Base-by-base conservation (phyloP, 2,329 filamentous ascomycete species). In the Alternaria sp. region DNA sequence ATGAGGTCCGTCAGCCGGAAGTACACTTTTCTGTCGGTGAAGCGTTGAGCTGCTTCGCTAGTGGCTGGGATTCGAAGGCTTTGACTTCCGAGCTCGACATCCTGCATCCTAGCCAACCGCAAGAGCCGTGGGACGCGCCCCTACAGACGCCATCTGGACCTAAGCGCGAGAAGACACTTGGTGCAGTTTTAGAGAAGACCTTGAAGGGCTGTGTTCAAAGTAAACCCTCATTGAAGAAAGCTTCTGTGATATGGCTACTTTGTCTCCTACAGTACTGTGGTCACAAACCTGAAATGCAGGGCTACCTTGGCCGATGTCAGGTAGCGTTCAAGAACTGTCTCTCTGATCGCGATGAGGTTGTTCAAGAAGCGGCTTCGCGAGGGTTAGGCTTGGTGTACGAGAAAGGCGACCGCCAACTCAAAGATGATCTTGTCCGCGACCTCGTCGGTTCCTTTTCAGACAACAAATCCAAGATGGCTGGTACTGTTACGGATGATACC, bases 321-420 rank as follows among this genome's bases (percentile, higher is more conserved):
- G 85, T 85, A 34, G 90, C 92, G 0, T 99, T 99, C 77, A 93
- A 96, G 82, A 84, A 89, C 26, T 88, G 97, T 29, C 84, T 99
- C 11, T 90, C 89, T 14, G 93, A 96, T 57, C 86, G 93, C 21
- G 95, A 99, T 70, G 93, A 98, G 72, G 85, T 98, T 8, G 93
- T 98, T 0, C 95, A 99, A 77, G 95, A 99, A 78, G 96, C 93
- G 4, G 93, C 95, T 4, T 97, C 94, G 0, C 85, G 94, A 57
- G 95, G 95, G 0, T 83, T 99, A 29, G 89, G 92, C n/a, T 79
- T 98, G 46, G 93, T 98, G 2, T 99, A 98, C 74, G 93, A 97
- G 71, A 92, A 92, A 74, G 95, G 95, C 1, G 92, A 96, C 69
- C 85, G 89, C 28, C 85, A 85, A 1, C 83, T 97, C 21, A 94